A percentile compares a stretch with the other conserved stretches of the same genome.
phyloP scores from a whole-genome alignment of 1,284 basidiomycete species.

The Termitomyces sp. region DNA sequence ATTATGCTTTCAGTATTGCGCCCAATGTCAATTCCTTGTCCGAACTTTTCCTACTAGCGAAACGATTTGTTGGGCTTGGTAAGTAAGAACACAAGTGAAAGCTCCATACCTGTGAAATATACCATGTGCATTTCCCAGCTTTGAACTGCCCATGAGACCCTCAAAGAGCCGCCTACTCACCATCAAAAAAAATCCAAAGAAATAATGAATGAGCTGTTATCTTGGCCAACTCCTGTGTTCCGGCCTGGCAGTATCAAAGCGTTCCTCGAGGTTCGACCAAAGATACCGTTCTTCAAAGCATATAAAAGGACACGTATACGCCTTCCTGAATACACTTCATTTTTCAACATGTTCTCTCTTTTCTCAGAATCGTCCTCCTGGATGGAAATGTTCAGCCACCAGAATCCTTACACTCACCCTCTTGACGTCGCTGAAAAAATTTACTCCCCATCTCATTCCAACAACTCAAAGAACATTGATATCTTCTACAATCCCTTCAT shows the following conservation, averaged over 20 bases:
- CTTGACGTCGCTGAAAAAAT: not conserved
- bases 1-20: not conserved
- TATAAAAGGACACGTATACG: not conserved
- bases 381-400: not conserved
- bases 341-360: not conserved
- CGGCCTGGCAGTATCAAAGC: not conserved
- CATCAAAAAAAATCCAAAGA: not conserved
- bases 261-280: not conserved
- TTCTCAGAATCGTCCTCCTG: not conserved
- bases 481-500: constrained; percentile 6
- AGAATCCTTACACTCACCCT: not conserved
- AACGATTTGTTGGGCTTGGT: no score
- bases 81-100: not conserved
- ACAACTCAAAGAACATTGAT: not conserved
- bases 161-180: not conserved
- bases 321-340: not conserved
- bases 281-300: not conserved
- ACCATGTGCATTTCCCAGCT: not conserved
- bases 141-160: not conserved
- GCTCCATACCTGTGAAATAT: not conserved
- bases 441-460: not conserved
- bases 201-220: not conserved
- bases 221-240: not conserved
- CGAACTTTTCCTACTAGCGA: not conserved
- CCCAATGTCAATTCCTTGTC: not conserved